Evolutionary conservation across 495 filamentous ascomycete species (phyloP).

Genomic region (Polyplosphaeria fusca): DNA sequence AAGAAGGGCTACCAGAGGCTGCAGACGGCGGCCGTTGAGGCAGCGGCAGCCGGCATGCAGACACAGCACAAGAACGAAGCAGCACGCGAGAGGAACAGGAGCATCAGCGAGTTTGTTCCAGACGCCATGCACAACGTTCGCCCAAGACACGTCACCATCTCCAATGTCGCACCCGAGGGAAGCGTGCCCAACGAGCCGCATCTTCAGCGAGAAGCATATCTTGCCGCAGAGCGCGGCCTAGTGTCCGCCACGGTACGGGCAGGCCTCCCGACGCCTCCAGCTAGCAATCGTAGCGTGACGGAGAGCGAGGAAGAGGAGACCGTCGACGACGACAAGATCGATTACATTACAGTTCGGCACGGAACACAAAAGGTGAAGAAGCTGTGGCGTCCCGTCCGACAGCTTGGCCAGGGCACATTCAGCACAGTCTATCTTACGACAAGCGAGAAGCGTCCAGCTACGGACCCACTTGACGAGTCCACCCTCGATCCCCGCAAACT

Average conservation of each 20-base stretch:
- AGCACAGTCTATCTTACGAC: conserved; percentile 90
- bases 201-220: conserved; percentile 75
- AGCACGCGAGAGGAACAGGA: conserved; percentile 65
- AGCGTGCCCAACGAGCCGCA: conserved; percentile 43
- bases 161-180: conserved; percentile 33
- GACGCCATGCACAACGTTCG: conserved; percentile 63
- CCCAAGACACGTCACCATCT: conserved; percentile 67
- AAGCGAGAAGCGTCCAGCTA: conserved; percentile 48
- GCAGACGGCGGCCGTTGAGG: conserved; percentile 37
- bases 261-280: conserved; percentile 64
- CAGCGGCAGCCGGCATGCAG: conserved; percentile 35
- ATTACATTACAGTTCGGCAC: conserved; percentile 62
- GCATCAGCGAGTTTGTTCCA: conserved; percentile 82
- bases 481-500: conserved; percentile 60
- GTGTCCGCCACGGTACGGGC: conserved; percentile 41
- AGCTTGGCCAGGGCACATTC: conserved; percentile 90
- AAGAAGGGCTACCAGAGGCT: conserved; percentile 35
- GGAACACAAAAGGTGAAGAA: conserved; percentile 55
- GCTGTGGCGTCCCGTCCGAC: conserved; percentile 71
- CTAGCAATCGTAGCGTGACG: conserved; percentile 53
- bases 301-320: conserved; percentile 49
- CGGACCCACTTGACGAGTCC: conserved; percentile 37
- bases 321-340: conserved; percentile 49
- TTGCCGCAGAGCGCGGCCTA: conserved; percentile 73
- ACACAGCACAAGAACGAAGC: conserved; percentile 43